phyloP scores from a whole-genome alignment of 2,329 filamentous ascomycete species.

The Hypoxylon sp. region DNA sequence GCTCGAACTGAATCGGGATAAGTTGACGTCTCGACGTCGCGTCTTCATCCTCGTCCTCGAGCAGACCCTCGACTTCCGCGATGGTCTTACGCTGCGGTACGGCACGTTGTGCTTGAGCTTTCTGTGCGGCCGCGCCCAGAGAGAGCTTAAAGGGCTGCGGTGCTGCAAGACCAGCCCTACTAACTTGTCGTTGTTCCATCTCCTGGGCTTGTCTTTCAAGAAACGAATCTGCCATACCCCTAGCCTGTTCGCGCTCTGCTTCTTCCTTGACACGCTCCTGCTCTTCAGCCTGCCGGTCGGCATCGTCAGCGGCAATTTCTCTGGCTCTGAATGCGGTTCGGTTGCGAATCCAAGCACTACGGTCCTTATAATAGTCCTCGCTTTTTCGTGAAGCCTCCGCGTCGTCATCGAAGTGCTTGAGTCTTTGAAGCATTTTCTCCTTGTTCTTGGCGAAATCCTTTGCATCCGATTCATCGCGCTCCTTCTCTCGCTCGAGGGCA shows the following conservation, averaged over 20 bases:
- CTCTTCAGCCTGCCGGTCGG: slow-evolving; percentile 82
- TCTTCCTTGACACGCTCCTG: slow-evolving; percentile 77
- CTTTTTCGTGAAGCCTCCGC: slow-evolving; percentile 77
- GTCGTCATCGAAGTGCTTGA: slow-evolving; percentile 90
- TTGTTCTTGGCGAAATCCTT: slow-evolving; percentile 72
- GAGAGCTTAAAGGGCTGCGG: slow-evolving; percentile 92
- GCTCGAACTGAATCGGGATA: slow-evolving; percentile 85
- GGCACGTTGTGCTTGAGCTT: slow-evolving; percentile 66
- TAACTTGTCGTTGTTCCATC: slow-evolving; percentile 64
- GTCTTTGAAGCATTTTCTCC: slow-evolving; percentile 75
- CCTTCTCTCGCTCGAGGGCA: slow-evolving; percentile 85
- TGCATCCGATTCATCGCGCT: slow-evolving; percentile 81
- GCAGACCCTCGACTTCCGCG: slow-evolving; percentile 90
- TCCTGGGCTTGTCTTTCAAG: slow-evolving; percentile 85
- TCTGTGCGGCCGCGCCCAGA: slow-evolving; percentile 88
- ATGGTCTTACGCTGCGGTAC: slow-evolving; percentile 79
- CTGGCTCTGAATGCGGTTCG: slow-evolving; percentile 77
- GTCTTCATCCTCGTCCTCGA: slow-evolving; percentile 94
- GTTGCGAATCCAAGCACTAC: slow-evolving; percentile 85
- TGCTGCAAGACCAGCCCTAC: slow-evolving; percentile 57
- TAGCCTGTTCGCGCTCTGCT: slow-evolving; percentile 80
- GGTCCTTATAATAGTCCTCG: slow-evolving; percentile 89
- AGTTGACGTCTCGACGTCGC: slow-evolving; percentile 77
- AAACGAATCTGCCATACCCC: slow-evolving; percentile 90
- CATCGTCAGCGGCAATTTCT: slow-evolving; percentile 83